A percentile compares a stretch with the other conserved stretches of the same genome.
Evolutionary conservation across 495 filamentous ascomycete species (phyloP).

Genomic region (Lasiosphaeria hispida): DNA sequence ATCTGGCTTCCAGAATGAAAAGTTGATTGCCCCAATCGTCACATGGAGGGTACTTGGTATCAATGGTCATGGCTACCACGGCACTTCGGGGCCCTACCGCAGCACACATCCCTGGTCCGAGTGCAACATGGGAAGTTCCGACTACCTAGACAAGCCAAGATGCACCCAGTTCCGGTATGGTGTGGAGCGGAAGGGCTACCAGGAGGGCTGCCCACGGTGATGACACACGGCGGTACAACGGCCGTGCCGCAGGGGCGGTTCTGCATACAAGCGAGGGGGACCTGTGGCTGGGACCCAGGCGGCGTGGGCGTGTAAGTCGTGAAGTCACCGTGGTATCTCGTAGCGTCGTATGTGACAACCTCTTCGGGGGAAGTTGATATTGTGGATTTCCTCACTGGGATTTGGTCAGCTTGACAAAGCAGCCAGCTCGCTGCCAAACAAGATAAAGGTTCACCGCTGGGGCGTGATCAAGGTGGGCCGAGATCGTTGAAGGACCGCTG

Average conservation of each 20-base stretch:
- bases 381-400: conserved; percentile 25
- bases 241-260: conserved; percentile 18
- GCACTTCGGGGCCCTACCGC: conserved; percentile 25
- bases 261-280: background rate
- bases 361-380: conserved; percentile 23
- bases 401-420: conserved; percentile 38
- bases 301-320: background rate
- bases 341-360: conserved; percentile 15
- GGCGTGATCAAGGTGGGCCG: conserved; percentile 17
- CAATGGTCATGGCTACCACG: conserved; percentile 22
- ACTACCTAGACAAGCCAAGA: background rate
- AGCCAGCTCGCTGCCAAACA: conserved; percentile 11
- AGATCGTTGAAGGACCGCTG: conserved; percentile 5
- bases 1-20: conserved; percentile 24
- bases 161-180: no score
- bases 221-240: conserved; percentile 11
- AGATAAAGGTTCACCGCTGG: conserved; percentile 13
- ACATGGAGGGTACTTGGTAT: conserved; percentile 30
- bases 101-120: background rate
- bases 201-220: background rate
- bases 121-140: conserved; percentile 22
- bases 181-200: background rate
- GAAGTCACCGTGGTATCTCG: no score
- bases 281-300: conserved; percentile 10
- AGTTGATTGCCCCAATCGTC: conserved; percentile 31